A percentile compares a stretch with the other conserved stretches of the same genome.
Evolutionary conservation across 768 basidiomycete species (phyloP).

Genomic region (Tephrocybe sp.): DNA sequence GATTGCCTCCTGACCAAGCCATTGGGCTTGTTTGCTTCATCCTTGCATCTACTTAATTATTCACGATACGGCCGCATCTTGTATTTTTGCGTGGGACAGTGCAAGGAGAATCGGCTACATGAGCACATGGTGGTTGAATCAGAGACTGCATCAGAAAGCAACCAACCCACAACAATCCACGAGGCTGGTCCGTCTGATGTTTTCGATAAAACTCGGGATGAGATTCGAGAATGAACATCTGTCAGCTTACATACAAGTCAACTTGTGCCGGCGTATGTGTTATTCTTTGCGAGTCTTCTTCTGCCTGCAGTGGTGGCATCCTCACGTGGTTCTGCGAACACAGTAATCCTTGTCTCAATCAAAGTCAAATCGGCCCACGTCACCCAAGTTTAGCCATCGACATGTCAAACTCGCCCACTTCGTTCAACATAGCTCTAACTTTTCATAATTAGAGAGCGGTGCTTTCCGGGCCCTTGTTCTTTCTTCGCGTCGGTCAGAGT

Average conservation of each 20-base stretch:
- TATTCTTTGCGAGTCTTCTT: not conserved
- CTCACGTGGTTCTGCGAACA: not conserved
- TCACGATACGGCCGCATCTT: not conserved
- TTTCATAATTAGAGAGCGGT: too few relatives aligned
- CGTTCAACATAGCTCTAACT: too few relatives aligned
- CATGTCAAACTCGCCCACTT: too few relatives aligned
- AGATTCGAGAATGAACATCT: too few relatives aligned
- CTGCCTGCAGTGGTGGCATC: not conserved
- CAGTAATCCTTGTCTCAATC: not conserved
- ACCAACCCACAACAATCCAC: not conserved
- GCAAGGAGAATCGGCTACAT: not conserved
- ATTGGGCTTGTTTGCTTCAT: too few relatives aligned
- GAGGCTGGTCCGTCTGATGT: not conserved
- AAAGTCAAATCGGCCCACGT: not conserved
- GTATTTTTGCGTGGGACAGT: not conserved
- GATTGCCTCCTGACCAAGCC: not conserved
- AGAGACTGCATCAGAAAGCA: not conserved
- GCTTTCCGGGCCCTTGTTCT: too few relatives aligned
- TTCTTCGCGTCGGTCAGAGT: too few relatives aligned
- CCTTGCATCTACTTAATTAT: too few relatives aligned
- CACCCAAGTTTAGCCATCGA: not conserved
- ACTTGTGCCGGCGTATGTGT: not conserved
- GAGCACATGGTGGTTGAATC: not conserved
- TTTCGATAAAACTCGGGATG: not conserved
- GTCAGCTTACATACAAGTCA: not conserved